Evolutionary conservation across 2,329 filamentous ascomycete species (phyloP).

Genomic region (Moelleriella libera): DNA sequence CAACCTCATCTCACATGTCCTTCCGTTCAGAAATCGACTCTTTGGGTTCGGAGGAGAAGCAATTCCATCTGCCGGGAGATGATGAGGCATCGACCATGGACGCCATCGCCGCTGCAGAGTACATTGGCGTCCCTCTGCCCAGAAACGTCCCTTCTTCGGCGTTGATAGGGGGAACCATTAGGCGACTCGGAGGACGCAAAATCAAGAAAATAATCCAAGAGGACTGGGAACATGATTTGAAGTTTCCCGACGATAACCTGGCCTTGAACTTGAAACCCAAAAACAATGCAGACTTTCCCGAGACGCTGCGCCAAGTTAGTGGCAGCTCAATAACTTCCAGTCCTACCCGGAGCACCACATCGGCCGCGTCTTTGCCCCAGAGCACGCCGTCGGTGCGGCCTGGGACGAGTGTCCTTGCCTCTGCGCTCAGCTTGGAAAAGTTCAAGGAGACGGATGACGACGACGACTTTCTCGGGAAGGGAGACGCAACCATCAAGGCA

Average conservation of each 20-base stretch:
- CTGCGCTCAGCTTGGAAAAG: slow-evolving; percentile 43
- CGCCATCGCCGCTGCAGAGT: slow-evolving; percentile 75
- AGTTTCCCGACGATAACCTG: slow-evolving; percentile 46
- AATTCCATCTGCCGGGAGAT: slow-evolving; percentile 70
- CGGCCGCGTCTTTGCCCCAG: slow-evolving; percentile 11
- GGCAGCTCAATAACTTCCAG: slow-evolving; percentile 37
- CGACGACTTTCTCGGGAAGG: slow-evolving; percentile 45
- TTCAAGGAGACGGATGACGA: slow-evolving; percentile 39
- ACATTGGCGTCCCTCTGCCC: slow-evolving; percentile 84
- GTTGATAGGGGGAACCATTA: slow-evolving; percentile 83
- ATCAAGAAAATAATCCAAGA: slow-evolving; percentile 60
- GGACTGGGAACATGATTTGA: slow-evolving; percentile 70
- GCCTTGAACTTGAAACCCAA: slow-evolving; percentile 51
- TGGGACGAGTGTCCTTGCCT: slow-evolving; percentile 20
- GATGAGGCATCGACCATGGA: slow-evolving; percentile 74
- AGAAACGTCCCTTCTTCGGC: slow-evolving; percentile 78
- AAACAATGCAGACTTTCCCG: slow-evolving; percentile 49
- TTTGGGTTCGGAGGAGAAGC: slow-evolving; percentile 66
- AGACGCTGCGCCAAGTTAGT: slow-evolving; percentile 53
- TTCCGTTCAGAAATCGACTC: slow-evolving; percentile 73
- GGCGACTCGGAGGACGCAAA: slow-evolving; percentile 66
- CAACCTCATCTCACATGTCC: slow-evolving; percentile 68
- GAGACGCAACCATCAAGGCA: slow-evolving; percentile 52
- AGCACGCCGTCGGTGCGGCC: slow-evolving; percentile 16
- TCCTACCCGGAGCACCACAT: slow-evolving; percentile 27